A percentile compares a stretch with the other conserved stretches of the same genome.
Evolutionary conservation across 1,284 basidiomycete species (phyloP).

Genomic region (Singerocomus rubriflavus): DNA sequence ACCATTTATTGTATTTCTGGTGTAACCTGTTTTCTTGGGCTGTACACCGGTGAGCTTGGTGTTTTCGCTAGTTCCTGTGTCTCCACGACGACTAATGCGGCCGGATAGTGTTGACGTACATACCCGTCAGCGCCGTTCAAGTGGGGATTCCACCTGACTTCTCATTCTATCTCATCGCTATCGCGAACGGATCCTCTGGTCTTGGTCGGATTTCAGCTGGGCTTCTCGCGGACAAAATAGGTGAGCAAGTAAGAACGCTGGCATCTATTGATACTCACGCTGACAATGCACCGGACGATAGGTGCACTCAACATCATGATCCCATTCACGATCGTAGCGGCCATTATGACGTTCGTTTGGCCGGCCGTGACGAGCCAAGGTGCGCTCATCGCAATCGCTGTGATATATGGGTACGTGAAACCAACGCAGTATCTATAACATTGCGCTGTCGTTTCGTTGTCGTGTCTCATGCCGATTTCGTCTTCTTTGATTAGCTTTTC

Average conservation of each 20-base stretch:
- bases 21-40: slow-evolving; percentile 51
- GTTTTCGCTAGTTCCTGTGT: not conserved
- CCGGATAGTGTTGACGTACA: slow-evolving; percentile 45
- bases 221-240: slow-evolving; percentile 37
- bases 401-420: slow-evolving; percentile 43
- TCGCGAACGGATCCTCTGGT: slow-evolving; percentile 46
- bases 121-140: slow-evolving; percentile 40
- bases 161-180: slow-evolving; percentile 45
- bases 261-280: too few species aligned
- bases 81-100: slow-evolving; percentile 7
- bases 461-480: not conserved
- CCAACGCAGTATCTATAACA: too few species aligned
- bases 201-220: slow-evolving; percentile 43
- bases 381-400: slow-evolving; percentile 36
- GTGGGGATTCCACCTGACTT: slow-evolving; percentile 37
- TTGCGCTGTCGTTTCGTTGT: too few species aligned
- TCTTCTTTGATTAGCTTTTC: slow-evolving; percentile 51
- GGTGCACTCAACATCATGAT: slow-evolving; percentile 44
- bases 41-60: slow-evolving; percentile 50
- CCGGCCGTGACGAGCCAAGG: slow-evolving; percentile 37
- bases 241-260: slow-evolving; percentile 23
- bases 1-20: slow-evolving; percentile 40
- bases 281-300: not conserved
- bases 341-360: slow-evolving; percentile 43
- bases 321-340: slow-evolving; percentile 40